Evolutionary conservation across 2,329 filamentous ascomycete species (phyloP), one percentile per base, ranked within the genome.

Genomic region (Pyrenochaeta sp.): DNA sequence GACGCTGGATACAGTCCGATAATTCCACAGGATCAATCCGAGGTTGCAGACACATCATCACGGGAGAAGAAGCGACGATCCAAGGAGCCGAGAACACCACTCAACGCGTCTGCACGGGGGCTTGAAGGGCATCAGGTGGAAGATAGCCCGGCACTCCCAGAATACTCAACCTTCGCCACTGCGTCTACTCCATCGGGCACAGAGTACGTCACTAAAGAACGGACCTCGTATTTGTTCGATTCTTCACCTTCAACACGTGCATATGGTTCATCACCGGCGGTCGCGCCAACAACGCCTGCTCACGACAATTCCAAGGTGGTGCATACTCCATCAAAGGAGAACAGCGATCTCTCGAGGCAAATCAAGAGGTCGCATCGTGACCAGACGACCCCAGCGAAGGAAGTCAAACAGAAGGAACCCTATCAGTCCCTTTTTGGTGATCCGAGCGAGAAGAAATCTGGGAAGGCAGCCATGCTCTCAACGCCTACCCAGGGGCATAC

Each of bases 241-340:
- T 77, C 76, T 12, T 78, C 75, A 40, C 75, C 74, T 25, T 77
- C 74, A 28, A 74, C 70, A 13, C 72, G 73, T 36, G 66, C 61
- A n/a, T 73, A 73, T 40, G 65, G 61, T 28, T 71, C 73, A 25
- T 69, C 73, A n/a, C 65, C 72, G 44, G 57, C 62, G 22, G 56
- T 64, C 32, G 57, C 54, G 37, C 50, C 65, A n/a, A 65, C 61
- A n/a, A 62, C 64, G 12, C 72, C 63, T 12, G 58, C 58, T 48
- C 55, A 59, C 30, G 67, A 64, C n/a, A 61, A 43, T 28, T 53
- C 56, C 36, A 59, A 52, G 28, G 47, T 39, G 4, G 32, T 44
- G 28, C 51, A 58, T 15, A 60, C 68, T 28, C 58, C 62, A 9
- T 56, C 50, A 8, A 68, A 59, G 52, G 59, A 60, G 30, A 54